Conservation (phyloP, 306 rosid genomes). For the Spatholobus suberectus region DNA sequence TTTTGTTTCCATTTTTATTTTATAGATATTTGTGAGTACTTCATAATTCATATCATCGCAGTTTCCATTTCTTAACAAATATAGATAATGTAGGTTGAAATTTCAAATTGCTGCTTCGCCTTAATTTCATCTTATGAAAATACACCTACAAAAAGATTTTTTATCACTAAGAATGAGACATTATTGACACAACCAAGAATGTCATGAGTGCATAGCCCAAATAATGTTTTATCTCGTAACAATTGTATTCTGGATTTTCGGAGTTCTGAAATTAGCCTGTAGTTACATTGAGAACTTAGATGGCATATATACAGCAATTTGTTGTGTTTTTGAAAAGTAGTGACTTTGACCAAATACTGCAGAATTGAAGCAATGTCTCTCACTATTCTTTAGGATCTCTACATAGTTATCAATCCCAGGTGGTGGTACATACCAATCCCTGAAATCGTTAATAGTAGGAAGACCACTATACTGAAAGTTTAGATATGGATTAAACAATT, state of each 20-base stretch:
- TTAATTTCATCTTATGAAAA: neutral
- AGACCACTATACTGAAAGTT: too few relatives aligned
- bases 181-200: neutral
- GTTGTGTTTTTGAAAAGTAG: neutral
- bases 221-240: neutral
- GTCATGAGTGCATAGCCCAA: neutral
- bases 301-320: neutral
- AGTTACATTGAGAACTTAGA: slow-evolving; percentile 20
- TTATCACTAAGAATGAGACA: neutral
- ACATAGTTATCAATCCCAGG: too few relatives aligned
- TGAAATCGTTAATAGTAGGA: too few relatives aligned
- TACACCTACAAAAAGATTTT: neutral
- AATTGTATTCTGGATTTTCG: neutral
- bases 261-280: neutral
- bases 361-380: neutral
- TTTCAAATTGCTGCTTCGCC: neutral
- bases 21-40: neutral
- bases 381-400: neutral
- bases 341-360: slow-evolving; percentile 6
- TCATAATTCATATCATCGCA: neutral
- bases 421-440: too few relatives aligned
- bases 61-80: neutral
- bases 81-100: neutral
- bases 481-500: too few relatives aligned
- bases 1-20: neutral